phyloP scores from a whole-genome alignment of 192 early-diverging fungal species.

The Gonapodya prolifera region DNA sequence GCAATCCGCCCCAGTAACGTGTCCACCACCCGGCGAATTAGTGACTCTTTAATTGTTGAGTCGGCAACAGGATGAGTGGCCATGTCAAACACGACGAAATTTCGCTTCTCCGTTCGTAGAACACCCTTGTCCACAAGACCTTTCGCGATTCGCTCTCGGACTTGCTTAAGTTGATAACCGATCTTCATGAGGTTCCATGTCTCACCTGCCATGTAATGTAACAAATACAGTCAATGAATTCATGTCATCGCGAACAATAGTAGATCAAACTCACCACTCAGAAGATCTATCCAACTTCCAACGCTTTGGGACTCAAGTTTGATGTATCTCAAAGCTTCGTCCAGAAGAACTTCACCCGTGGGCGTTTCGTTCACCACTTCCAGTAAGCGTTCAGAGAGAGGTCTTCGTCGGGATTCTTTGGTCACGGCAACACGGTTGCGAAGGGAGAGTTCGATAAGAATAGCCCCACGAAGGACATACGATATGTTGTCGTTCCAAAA shows the following conservation, averaged over 20 bases:
- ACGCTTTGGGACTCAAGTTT: conserved; percentile 78
- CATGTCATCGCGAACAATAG: background rate
- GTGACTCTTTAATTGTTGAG: conserved; percentile 69
- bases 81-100: conserved; percentile 95
- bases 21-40: conserved; percentile 72
- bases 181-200: conserved; percentile 98
- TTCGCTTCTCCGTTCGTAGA: conserved; percentile 86
- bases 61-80: conserved; percentile 94
- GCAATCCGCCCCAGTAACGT: conserved; percentile 53
- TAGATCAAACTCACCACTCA: conserved; percentile 62
- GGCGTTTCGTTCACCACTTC: conserved; percentile 68
- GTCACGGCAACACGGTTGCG: conserved; percentile 75
- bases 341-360: conserved; percentile 90
- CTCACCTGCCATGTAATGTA: conserved; percentile 50
- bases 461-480: conserved; percentile 87
- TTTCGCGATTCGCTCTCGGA: conserved; percentile 89
- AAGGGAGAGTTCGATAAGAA: conserved; percentile 92
- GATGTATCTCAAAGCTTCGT: conserved; percentile 86
- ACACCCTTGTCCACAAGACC: conserved; percentile 98
- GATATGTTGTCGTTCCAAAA: conserved; percentile 99
- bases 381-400: conserved; percentile 68
- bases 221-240: background rate
- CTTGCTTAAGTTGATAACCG: conserved; percentile 94
- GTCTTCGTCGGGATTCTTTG: conserved; percentile 66
- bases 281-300: conserved; percentile 87